phyloP scores from a whole-genome alignment of 805 yeast species.

The Pichia occidentalis region DNA sequence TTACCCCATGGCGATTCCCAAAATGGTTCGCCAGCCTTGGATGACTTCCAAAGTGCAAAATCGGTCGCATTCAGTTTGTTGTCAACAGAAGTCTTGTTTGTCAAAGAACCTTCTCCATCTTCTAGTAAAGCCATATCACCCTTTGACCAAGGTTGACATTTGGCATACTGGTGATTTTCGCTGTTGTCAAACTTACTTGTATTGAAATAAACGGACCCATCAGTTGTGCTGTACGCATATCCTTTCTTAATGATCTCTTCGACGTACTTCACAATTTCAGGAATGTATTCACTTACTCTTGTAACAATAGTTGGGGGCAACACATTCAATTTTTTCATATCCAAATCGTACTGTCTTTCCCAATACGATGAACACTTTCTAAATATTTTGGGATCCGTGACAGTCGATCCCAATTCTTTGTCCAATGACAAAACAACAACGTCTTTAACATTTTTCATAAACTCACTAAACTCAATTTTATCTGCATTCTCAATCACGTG shows the following conservation, averaged over 20 bases:
- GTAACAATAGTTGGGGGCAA: constrained; percentile 81
- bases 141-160: constrained; percentile 97
- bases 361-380: constrained; percentile 77
- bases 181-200: constrained; percentile 71
- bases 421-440: constrained; percentile 73
- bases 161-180: constrained; percentile 79
- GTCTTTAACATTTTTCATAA: constrained; percentile 56
- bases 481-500: constrained; percentile 16
- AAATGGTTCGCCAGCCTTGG: constrained; percentile 94
- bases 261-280: constrained; percentile 82
- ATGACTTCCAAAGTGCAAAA: constrained; percentile 94
- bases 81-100: constrained; percentile 30
- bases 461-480: constrained; percentile 27
- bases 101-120: constrained; percentile 91
- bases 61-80: constrained; percentile 75
- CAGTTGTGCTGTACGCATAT: constrained; percentile 73
- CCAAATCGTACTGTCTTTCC: constrained; percentile 80
- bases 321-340: constrained; percentile 82
- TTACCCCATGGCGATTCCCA: constrained; percentile 96
- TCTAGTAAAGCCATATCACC: constrained; percentile 78
- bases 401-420: constrained; percentile 59
- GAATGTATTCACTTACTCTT: constrained; percentile 91
- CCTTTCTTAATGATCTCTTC: constrained; percentile 69
- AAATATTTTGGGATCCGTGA: constrained; percentile 82
- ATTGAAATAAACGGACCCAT: constrained; percentile 96